Evolutionary conservation across 495 filamentous ascomycete species (phyloP).

Genomic region (Aspergillus kassunensis): DNA sequence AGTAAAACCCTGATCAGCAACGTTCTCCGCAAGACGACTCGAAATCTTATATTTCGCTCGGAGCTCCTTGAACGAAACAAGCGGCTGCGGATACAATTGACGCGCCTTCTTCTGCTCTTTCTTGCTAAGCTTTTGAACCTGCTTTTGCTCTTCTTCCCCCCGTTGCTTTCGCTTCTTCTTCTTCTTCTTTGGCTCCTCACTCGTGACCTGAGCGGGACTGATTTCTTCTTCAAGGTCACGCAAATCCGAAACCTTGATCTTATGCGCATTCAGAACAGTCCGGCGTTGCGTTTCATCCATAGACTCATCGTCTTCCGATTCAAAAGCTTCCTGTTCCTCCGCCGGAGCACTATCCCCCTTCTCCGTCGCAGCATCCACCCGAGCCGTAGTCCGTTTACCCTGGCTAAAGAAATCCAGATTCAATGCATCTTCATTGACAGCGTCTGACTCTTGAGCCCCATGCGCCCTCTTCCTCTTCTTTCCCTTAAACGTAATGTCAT

Average conservation of each 20-base stretch:
- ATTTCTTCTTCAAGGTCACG: slow-evolving; percentile 42
- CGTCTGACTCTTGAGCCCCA: slow-evolving; percentile 19
- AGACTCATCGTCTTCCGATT: slow-evolving; percentile 27
- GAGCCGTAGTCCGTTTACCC: slow-evolving; percentile 22
- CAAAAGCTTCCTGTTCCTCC: slow-evolving; percentile 20
- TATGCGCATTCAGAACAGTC: slow-evolving; percentile 73
- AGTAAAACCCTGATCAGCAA: slow-evolving; percentile 77
- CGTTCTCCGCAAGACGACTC: slow-evolving; percentile 66
- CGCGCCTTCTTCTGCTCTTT: slow-evolving; percentile 50
- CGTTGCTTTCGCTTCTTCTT: slow-evolving; percentile 49
- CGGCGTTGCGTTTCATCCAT: slow-evolving; percentile 64
- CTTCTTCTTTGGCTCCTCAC: slow-evolving; percentile 51
- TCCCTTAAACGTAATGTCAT: slow-evolving; percentile 27
- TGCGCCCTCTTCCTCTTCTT: slow-evolving; percentile 40
- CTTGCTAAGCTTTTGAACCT: slow-evolving; percentile 37
- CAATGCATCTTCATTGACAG: slow-evolving; percentile 22
- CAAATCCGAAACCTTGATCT: slow-evolving; percentile 79
- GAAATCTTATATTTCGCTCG: slow-evolving; percentile 65
- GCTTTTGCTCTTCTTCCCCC: slow-evolving; percentile 37
- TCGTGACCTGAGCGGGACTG: slow-evolving; percentile 29
- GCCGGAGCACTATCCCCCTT: slow-evolving; percentile 11
- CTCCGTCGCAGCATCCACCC: slow-evolving; percentile 5
- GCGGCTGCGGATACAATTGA: slow-evolving; percentile 67
- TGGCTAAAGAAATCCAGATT: slow-evolving; percentile 40
- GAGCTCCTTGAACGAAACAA: slow-evolving; percentile 73